Evolutionary conservation across 768 basidiomycete genomes (phyloP), one percentile per base, ranked within the genome.

Genomic region (Rhizopogon vesiculosus): DNA sequence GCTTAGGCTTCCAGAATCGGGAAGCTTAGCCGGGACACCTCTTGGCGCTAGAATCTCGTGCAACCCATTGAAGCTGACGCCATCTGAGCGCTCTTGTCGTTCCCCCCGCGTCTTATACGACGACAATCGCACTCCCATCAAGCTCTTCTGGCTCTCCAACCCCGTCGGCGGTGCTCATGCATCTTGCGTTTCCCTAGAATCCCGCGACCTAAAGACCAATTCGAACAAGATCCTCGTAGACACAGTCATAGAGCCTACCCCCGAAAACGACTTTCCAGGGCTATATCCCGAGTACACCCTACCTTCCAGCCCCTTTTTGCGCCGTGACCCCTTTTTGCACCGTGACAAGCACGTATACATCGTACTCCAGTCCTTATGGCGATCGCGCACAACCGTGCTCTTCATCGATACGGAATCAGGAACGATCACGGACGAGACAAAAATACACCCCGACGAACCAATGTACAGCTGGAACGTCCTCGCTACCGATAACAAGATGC

Each of bases 131-230:
- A 62, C 61, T 4, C 59, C 67, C 2, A 63, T 5, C 3, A 43
- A 42, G 19, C 61, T 86, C 7, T 66, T 84, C 43, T 89, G 82
- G 78, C 61, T 89, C 9, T 76, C 84, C 7, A 78, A 76, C 59
- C 66, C 72, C 1, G 66, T 75, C 2, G 85, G 85, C 0, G 86
- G 86, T 4, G 71, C 85, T 0, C 87, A 90, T 54, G 73, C 77
- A 9, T 80, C 81, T 0, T 82, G 83, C 6, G 73, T 80, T 0
- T 68, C 76, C 1, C 67, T 90, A 0, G 77, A 84, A 59, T 56
- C 71, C 0, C 66, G 76, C 7, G 71, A 80, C 55, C 68, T 82
- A 54, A 54, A 16, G 8, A 59, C 55, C 6, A 52, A 9, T 7
- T 13, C 13, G 1, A 57, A 62, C 25, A 56, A 55, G 49, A 35